These are phyloP conservation scores for Rheum nobile DNA, from an alignment of 148 eudicot species.

Conservation along the genomic window DNA sequence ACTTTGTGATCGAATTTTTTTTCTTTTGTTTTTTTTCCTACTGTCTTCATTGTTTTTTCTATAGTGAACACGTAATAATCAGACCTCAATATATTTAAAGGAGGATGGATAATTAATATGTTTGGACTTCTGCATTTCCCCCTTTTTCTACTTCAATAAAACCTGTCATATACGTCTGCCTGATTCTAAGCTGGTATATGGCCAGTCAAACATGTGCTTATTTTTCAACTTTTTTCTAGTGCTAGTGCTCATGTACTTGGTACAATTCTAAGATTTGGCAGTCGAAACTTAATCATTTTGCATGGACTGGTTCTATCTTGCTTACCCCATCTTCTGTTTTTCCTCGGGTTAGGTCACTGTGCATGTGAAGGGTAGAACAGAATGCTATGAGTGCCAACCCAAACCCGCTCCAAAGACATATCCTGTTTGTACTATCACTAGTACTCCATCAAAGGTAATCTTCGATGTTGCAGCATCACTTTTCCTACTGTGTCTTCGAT, in stretches of 20 bases:
- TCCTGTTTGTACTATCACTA: slow-evolving; percentile 98
- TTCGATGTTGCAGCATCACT: background rate
- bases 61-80: background rate
- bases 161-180: background rate
- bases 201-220: background rate
- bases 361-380: slow-evolving; percentile 78
- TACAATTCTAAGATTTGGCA: background rate
- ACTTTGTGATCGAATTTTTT: no score
- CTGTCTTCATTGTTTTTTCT: background rate
- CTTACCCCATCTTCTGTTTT: slow-evolving; percentile 2
- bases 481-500: background rate
- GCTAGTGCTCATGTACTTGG: background rate
- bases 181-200: background rate
- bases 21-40: background rate
- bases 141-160: background rate
- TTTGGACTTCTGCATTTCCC: background rate
- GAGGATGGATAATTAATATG: background rate
- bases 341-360: slow-evolving; percentile 62
- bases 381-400: slow-evolving; percentile 95
- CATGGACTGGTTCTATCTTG: background rate
- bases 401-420: slow-evolving; percentile 95
- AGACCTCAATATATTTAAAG: background rate
- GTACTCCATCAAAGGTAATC: slow-evolving; percentile 90
- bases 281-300: background rate
- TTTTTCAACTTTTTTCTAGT: background rate